Percentiles rank a stretch among this genome's conserved stretches.
These are phyloP conservation scores for Schizosaccharomyces octosporus DNA, from an alignment of 805 yeast genomes.

Conservation along the genomic window DNA sequence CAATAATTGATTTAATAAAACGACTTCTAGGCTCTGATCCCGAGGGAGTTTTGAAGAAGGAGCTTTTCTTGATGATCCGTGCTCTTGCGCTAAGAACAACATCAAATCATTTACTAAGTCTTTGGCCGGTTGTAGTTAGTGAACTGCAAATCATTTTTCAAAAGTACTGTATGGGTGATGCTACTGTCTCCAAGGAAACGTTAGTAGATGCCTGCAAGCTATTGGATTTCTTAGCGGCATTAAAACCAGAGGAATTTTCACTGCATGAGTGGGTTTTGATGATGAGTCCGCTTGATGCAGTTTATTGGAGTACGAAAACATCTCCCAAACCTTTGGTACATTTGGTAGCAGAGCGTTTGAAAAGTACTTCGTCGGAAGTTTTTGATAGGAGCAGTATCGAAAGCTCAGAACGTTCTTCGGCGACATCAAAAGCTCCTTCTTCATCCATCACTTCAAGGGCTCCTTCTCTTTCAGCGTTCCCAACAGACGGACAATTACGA, in stretches of 20 bases:
- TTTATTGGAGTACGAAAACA: conserved; percentile 10
- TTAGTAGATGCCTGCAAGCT: conserved; percentile 46
- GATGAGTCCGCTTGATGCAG: conserved; percentile 37
- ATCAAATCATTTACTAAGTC: conserved; percentile 35
- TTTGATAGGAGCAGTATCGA: background rate
- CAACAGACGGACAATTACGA: background rate
- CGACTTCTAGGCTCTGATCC: conserved; percentile 11
- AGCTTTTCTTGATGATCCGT: conserved; percentile 34
- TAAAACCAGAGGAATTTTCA: conserved; percentile 56
- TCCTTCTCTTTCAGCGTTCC: background rate
- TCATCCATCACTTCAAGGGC: background rate
- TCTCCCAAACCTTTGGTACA: background rate
- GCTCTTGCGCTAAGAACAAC: conserved; percentile 38
- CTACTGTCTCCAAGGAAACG: conserved; percentile 16
- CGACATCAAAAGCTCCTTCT: background rate
- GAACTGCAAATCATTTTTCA: conserved; percentile 32
- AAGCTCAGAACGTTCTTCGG: background rate
- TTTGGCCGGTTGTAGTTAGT: conserved; percentile 8
- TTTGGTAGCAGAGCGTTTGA: background rate
- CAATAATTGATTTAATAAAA: background rate
- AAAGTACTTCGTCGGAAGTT: background rate
- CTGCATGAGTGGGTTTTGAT: conserved; percentile 68
- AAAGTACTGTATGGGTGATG: conserved; percentile 27
- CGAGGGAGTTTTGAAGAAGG: conserved; percentile 16
- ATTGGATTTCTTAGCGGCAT: conserved; percentile 43